Percentiles rank a stretch among this genome's conserved stretches.
These are phyloP conservation scores for Stemphylium vesicarium DNA, from an alignment of 2,329 filamentous ascomycete species.

Conservation along the genomic window DNA sequence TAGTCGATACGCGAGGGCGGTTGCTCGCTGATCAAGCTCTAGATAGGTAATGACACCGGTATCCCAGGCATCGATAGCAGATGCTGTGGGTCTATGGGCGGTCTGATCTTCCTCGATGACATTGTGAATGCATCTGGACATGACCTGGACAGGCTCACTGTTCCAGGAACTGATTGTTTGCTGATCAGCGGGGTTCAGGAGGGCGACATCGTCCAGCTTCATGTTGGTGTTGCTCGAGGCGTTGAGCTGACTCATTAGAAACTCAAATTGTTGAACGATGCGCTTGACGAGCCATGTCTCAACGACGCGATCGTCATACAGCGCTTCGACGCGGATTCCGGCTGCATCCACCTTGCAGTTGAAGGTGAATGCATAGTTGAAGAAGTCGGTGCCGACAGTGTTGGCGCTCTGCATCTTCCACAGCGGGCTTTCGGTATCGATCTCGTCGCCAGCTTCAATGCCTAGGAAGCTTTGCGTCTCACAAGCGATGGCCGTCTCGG, in stretches of 20 bases:
- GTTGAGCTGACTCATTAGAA: constrained; percentile 35
- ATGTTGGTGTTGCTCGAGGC: constrained; percentile 10
- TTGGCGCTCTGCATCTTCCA: constrained; percentile 44
- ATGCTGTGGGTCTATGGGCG: constrained; percentile 22
- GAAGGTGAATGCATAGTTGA: constrained; percentile 46
- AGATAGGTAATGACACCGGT: constrained; percentile 32
- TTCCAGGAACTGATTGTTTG: constrained; percentile 35
- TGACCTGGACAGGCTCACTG: constrained; percentile 24
- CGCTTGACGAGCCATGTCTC: constrained; percentile 36
- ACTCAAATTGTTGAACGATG: constrained; percentile 39
- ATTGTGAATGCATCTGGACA: constrained; percentile 39
- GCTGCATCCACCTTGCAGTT: constrained; percentile 34
- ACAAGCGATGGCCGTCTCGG: constrained; percentile 52
- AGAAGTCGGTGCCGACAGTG: constrained; percentile 44
- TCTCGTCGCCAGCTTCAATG: constrained; percentile 45
- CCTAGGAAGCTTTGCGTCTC: constrained; percentile 57
- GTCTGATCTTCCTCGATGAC: constrained; percentile 35
- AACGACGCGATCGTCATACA: constrained; percentile 40
- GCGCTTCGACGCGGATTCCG: constrained; percentile 35
- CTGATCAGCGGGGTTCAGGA: constrained; percentile 32
- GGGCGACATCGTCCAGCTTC: constrained; percentile 24
- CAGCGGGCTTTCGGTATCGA: constrained; percentile 35
- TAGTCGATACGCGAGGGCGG: constrained; percentile 33
- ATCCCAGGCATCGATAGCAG: constrained; percentile 42
- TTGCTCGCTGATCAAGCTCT: constrained; percentile 37